Evolutionary conservation across 2,329 filamentous ascomycete genomes (phyloP).

Genomic region (Venturia carpophila): DNA sequence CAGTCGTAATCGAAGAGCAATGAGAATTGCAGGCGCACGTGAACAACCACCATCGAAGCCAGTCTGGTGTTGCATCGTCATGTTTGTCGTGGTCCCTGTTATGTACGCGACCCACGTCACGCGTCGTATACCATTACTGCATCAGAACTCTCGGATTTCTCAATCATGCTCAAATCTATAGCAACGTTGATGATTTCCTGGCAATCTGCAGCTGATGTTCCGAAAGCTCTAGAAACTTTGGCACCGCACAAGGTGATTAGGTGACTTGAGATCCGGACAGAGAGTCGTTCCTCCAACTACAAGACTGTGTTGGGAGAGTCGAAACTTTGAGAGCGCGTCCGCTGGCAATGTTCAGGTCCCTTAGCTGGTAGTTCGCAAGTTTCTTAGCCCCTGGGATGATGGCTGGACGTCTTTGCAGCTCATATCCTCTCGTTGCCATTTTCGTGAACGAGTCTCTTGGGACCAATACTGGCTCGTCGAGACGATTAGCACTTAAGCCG

Average conservation of each 20-base stretch:
- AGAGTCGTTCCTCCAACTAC: not conserved
- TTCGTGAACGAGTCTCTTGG: too few species aligned
- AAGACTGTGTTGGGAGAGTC: too few species aligned
- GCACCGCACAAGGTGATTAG: not conserved
- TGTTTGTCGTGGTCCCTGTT: not conserved
- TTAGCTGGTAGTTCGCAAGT: too few species aligned
- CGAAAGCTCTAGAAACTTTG: not conserved
- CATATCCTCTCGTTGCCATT: too few species aligned
- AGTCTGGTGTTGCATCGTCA: not conserved
- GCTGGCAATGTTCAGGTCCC: too few species aligned
- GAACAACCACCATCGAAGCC: not conserved
- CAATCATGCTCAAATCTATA: not conserved
- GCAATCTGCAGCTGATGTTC: not conserved
- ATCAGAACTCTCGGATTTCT: not conserved
- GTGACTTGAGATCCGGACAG: not conserved
- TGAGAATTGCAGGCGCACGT: not conserved
- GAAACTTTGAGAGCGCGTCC: too few species aligned
- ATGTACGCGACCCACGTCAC: not conserved
- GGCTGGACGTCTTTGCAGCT: too few species aligned
- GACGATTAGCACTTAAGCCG: too few species aligned
- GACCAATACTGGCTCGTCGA: too few species aligned
- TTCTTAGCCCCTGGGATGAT: too few species aligned
- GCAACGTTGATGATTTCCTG: not conserved
- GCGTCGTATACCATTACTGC: not conserved
- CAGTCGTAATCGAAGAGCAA: not conserved